Conservation (phyloP, 257 asterid species). For the Fraxinus americana region DNA sequence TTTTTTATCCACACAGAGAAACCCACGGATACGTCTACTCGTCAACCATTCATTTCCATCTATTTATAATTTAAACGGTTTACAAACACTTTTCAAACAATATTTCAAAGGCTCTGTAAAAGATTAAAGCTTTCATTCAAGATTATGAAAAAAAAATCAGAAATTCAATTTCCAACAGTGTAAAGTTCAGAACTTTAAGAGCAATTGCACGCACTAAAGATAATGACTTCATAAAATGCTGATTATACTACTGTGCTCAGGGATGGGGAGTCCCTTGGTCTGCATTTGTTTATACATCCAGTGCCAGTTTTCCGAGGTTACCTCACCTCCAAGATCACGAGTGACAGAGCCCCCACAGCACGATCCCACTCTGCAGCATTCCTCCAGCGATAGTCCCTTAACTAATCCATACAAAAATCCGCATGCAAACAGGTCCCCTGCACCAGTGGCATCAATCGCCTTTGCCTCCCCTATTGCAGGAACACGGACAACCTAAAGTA, state of each 20-base stretch:
- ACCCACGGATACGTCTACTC: too few species aligned
- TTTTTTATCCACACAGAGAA: too few species aligned
- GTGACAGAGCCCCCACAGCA: constrained; percentile 96
- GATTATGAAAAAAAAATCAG: not conserved
- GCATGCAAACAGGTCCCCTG: constrained; percentile 94
- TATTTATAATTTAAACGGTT: too few species aligned
- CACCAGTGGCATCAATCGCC: constrained; percentile 94
- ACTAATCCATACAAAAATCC: constrained; percentile 92
- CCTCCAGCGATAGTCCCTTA: constrained; percentile 76
- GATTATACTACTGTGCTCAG: constrained; percentile 20
- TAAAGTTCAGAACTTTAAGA: constrained; percentile 26
- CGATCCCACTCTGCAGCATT: constrained; percentile 83
- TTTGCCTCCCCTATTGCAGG: constrained; percentile 79
- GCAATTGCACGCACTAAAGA: constrained; percentile 32
- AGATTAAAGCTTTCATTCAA: not conserved
- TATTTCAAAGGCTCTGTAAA: not conserved
- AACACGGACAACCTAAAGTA: constrained; percentile 63
- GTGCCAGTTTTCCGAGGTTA: constrained; percentile 80
- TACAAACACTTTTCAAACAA: not conserved
- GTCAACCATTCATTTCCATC: too few species aligned
- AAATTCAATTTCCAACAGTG: constrained; percentile 18
- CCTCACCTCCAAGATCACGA: constrained; percentile 92
- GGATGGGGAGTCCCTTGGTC: constrained; percentile 55
- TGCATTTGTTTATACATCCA: constrained; percentile 95
- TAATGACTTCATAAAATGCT: not conserved